These are phyloP conservation scores for Cardiospermum halicacabum DNA, from an alignment of 345 rosid species.

Conservation along the genomic window DNA sequence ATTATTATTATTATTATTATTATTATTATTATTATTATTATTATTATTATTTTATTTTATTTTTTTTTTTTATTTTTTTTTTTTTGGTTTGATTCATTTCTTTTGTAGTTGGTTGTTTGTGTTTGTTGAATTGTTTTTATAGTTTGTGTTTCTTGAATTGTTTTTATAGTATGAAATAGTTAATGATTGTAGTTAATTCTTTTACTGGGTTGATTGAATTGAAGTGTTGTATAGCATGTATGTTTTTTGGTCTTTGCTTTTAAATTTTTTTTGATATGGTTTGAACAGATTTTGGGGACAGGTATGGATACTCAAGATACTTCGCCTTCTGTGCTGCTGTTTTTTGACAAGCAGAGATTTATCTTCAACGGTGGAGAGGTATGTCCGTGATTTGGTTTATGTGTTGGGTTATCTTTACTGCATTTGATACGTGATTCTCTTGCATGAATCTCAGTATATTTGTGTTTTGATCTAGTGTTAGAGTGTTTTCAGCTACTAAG, in stretches of 20 bases:
- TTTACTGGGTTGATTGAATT: background rate
- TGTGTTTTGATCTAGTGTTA: too few relatives aligned
- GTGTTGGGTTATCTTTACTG: background rate
- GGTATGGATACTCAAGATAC: constrained; percentile 99
- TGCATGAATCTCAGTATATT: background rate
- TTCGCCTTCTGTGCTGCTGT: constrained; percentile 81
- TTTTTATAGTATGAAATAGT: background rate
- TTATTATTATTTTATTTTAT: too few relatives aligned
- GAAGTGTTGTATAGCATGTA: background rate
- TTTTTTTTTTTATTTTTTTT: too few relatives aligned
- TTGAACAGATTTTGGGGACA: constrained; percentile 71
- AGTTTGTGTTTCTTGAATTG: background rate
- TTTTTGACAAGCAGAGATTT: constrained; percentile 88
- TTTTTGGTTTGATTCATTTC: background rate
- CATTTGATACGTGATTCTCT: background rate
- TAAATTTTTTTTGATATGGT: background rate
- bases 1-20: too few relatives aligned
- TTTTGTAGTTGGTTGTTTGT: background rate
- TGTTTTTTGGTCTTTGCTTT: background rate
- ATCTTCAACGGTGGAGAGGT: constrained; percentile 98
- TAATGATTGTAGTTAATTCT: background rate
- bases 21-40: too few relatives aligned
- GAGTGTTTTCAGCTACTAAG: background rate
- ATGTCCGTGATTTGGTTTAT: constrained; percentile 7
- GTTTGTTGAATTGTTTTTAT: background rate